Conservation (phyloP, 768 basidiomycete genomes). For the Rhizopogon rudus region DNA sequence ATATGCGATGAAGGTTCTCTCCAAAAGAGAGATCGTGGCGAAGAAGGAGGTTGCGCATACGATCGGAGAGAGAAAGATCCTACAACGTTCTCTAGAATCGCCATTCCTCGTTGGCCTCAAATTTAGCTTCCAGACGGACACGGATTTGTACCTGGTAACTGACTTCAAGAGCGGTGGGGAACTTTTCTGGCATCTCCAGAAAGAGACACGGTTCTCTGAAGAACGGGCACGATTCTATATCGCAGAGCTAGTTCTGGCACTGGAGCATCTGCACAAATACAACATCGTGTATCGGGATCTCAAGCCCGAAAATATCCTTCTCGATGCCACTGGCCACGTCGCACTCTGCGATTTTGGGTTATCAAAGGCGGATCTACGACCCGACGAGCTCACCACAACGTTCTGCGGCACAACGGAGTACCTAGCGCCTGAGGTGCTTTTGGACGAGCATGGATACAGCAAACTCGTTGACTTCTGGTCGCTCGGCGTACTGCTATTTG, state of each 20-base stretch:
- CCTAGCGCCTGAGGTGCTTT: slow-evolving; percentile 96
- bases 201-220: slow-evolving; percentile 90
- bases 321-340: slow-evolving; percentile 97
- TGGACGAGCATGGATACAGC: slow-evolving; percentile 97
- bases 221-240: slow-evolving; percentile 95
- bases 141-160: slow-evolving; percentile 92
- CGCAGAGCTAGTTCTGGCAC: slow-evolving; percentile 89
- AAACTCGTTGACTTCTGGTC: slow-evolving; percentile 99
- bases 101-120: slow-evolving; percentile 98
- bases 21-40: slow-evolving; percentile 97
- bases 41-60: slow-evolving; percentile 99
- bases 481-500: slow-evolving; percentile 91
- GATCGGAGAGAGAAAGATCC: slow-evolving; percentile 98
- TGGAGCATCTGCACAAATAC: slow-evolving; percentile 97
- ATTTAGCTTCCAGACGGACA: slow-evolving; percentile 96
- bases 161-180: slow-evolving; percentile 99
- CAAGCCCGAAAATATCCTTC: slow-evolving; percentile 97
- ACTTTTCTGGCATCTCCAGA: slow-evolving; percentile 96
- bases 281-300: slow-evolving; percentile 95
- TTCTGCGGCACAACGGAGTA: slow-evolving; percentile 99
- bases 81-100: slow-evolving; percentile 87
- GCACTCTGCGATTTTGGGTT: slow-evolving; percentile 98
- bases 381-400: slow-evolving; percentile 96
- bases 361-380: slow-evolving; percentile 90
- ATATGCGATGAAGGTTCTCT: slow-evolving; percentile 99